phyloP scores from a whole-genome alignment of 306 rosid species.

The Parietaria judaica region DNA sequence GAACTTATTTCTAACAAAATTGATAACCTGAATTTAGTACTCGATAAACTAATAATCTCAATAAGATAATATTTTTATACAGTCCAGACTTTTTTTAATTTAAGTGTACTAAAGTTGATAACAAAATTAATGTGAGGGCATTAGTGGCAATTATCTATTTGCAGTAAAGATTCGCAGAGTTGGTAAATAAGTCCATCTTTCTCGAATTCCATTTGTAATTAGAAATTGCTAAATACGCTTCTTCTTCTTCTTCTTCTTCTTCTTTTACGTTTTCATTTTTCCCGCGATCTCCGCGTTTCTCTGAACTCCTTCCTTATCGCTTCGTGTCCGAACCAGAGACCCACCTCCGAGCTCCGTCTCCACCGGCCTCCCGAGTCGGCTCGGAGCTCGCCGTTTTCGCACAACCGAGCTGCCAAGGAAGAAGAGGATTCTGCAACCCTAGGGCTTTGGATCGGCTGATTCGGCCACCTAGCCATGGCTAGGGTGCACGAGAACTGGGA shows the following conservation, averaged over 20 bases:
- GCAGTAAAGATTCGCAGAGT: not conserved
- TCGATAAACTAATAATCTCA: too few relatives aligned
- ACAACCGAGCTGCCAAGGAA: not conserved
- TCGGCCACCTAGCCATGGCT: constrained; percentile 49
- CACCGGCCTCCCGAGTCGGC: not conserved
- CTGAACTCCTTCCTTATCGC: not conserved
- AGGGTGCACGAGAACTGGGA: constrained; percentile 75
- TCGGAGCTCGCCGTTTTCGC: constrained; percentile 2
- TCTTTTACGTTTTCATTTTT: not conserved
- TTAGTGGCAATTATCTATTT: too few relatives aligned
- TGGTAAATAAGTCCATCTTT: constrained; percentile 5
- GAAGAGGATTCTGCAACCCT: not conserved
- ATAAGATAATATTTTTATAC: too few relatives aligned
- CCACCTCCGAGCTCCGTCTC: constrained; percentile 2
- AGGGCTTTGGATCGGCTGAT: constrained; percentile 12
- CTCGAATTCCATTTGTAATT: not conserved
- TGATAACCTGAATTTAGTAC: too few relatives aligned
- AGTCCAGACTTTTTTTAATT: too few relatives aligned
- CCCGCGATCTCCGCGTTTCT: constrained; percentile 9
- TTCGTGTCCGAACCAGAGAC: not conserved
- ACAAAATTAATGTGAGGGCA: too few relatives aligned
- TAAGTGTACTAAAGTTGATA: too few relatives aligned
- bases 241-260: not conserved
- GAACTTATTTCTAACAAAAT: too few relatives aligned
- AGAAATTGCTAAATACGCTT: not conserved